Evolutionary conservation across 257 asterid genomes (phyloP), one percentile per base, ranked within the genome.

Genomic region (Capsicum pubescens): DNA sequence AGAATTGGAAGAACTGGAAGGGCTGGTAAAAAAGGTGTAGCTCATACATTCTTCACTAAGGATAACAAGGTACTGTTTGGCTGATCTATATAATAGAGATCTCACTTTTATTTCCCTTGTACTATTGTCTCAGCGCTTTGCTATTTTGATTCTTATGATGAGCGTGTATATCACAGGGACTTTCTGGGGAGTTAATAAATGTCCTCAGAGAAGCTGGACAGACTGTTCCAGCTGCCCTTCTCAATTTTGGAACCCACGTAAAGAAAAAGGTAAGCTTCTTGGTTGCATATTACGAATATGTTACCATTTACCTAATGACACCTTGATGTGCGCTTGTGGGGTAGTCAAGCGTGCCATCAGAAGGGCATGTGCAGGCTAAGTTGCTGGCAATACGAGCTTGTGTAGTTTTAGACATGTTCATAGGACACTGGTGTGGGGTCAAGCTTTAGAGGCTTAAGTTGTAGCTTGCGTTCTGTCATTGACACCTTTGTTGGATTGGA

Each of bases 1-100:
- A 90, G 99, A 90, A 96, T 96, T 86, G 99, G 99, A 86, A 94
- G 99, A 86, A 96, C 99, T 44, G 99, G 99, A 76, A 88, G 99
- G 85, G 99, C 98, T 81, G 99, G 99, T 88, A 96, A 96, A 87
- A 96, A 96, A 87, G 99, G 99, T 84, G 98, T 96, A 79, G 99
- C 99, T 66, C 99, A 96, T 92, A 96, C 99, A 79, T 96, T 96
- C 93, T 96, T 96, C 87, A 96, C 95, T 0, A 93, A 93, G 92
- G 99, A 96, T 42, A 96, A 96, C 88, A 96, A 93, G 97, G 99
- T 95, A 86, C 71, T 68, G 57, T 32, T 82, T 14, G 48, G 8
- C 17, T 21, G 81, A 54, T 77, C 63, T n/a, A 26, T 77, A 4
- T 36, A 26, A 54, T 35, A 8, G 82, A 77, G 44, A 55, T 32